Conservation (phyloP, 768 basidiomycete genomes). For the Suillus spraguei region DNA sequence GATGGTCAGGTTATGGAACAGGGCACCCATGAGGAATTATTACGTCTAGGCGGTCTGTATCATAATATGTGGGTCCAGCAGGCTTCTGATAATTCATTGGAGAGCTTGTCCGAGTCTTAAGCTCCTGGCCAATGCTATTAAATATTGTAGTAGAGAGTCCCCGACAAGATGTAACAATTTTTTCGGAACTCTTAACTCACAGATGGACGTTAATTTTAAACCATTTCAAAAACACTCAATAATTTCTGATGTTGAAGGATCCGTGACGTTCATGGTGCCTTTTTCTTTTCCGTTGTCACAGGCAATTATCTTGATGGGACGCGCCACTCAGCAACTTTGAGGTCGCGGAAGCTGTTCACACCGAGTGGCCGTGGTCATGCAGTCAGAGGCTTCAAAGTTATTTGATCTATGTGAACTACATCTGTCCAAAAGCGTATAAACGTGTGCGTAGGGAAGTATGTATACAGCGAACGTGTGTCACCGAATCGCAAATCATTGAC, state of each 20-base stretch:
- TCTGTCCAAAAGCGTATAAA: not conserved
- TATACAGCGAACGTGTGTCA: not conserved
- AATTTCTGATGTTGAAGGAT: not conserved
- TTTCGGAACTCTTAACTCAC: not conserved
- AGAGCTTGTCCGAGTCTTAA: constrained; percentile 16
- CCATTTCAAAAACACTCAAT: not conserved
- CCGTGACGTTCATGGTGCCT: not conserved
- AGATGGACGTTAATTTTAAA: not conserved
- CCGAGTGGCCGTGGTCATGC: not conserved
- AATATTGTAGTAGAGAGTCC: not conserved
- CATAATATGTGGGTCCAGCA: constrained; percentile 84
- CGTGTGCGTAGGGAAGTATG: not conserved
- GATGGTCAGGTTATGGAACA: constrained; percentile 92
- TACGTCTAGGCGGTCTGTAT: constrained; percentile 72
- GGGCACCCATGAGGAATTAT: constrained; percentile 88
- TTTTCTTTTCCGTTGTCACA: no score
- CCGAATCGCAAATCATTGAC: not conserved
- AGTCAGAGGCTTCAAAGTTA: not conserved
- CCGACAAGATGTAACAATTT: not conserved
- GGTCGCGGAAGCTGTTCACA: not conserved
- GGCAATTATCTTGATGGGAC: not conserved
- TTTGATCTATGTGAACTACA: not conserved
- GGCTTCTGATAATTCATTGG: constrained; percentile 38
- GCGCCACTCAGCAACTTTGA: no score
- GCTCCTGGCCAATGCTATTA: not conserved